phyloP scores from a whole-genome alignment of 139 green algal genomes.

The Chlorella sp. region DNA sequence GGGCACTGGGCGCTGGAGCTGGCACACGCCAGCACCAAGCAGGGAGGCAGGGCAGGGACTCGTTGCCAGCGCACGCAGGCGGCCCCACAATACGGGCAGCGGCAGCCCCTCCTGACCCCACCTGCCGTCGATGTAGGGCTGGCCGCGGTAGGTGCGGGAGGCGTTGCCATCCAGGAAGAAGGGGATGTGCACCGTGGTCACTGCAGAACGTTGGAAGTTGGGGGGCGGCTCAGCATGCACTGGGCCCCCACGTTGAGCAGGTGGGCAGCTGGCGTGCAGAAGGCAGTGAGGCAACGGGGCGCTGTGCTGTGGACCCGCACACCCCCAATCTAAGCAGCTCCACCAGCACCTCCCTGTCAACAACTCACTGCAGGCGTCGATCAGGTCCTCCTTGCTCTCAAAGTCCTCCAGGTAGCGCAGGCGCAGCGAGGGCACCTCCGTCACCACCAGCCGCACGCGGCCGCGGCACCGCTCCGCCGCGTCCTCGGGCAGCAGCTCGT shows the following conservation, averaged over 20 bases:
- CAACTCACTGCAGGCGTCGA: constrained; percentile 58
- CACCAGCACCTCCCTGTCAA: not conserved
- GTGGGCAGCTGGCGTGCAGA: not conserved
- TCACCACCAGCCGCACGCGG: constrained; percentile 57
- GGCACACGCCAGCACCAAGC: too few species aligned
- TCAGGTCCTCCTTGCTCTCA: constrained; percentile 57
- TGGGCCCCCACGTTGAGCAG: too few species aligned
- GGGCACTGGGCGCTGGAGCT: not conserved
- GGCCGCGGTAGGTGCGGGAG: constrained; percentile 44
- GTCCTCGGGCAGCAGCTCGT: constrained; percentile 72
- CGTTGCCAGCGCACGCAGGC: too few species aligned
- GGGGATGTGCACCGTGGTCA: constrained; percentile 65
- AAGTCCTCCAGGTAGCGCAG: constrained; percentile 57
- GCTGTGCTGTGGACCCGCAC: not conserved
- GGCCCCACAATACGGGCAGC: not conserved
- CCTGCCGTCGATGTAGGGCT: constrained; percentile 56
- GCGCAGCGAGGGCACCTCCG: constrained; percentile 37
- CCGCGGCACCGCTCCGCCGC: constrained; percentile 55
- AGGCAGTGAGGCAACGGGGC: not conserved
- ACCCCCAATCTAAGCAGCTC: not conserved
- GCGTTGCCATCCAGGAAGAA: constrained; percentile 71
- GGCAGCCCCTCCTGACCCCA: not conserved
- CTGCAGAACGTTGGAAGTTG: not conserved
- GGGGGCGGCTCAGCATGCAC: not conserved
- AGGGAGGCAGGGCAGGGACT: too few species aligned